phyloP scores from a whole-genome alignment of 345 rosid genomes.

The Dipteronia dyeriana region DNA sequence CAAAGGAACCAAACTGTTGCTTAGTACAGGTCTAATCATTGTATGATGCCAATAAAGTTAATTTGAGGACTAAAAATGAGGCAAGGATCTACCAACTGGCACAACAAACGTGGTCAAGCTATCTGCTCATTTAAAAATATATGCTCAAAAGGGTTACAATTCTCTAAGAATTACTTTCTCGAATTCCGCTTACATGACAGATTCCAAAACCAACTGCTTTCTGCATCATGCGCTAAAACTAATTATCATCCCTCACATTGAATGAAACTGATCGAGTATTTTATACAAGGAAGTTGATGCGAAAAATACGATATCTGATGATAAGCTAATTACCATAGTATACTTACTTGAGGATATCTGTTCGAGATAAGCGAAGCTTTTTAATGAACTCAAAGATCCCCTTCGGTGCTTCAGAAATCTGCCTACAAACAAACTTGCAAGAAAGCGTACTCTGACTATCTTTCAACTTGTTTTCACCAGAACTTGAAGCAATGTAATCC shows the following conservation, averaged over 20 bases:
- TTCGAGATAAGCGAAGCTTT: constrained; percentile 68
- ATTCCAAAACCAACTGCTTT: too few relatives aligned
- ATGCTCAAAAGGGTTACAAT: not conserved
- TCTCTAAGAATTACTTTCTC: not conserved
- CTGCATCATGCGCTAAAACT: not conserved
- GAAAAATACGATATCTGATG: not conserved
- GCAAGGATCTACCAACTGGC: not conserved
- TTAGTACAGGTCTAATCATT: not conserved
- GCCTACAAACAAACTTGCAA: constrained; percentile 20
- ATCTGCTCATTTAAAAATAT: not conserved
- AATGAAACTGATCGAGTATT: not conserved
- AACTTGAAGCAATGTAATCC: constrained; percentile 42
- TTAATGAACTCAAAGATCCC: constrained; percentile 56
- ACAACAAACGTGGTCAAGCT: not conserved
- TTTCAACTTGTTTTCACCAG: constrained; percentile 31
- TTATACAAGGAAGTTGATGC: not conserved
- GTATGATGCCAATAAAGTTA: not conserved
- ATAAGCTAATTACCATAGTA: not conserved
- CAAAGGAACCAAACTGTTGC: not conserved
- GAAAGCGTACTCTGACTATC: constrained; percentile 23
- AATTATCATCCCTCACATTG: not conserved
- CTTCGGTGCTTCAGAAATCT: constrained; percentile 42
- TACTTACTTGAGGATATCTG: constrained; percentile 73
- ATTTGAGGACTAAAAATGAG: not conserved
- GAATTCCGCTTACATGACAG: too few relatives aligned